These are phyloP conservation scores for Artemisia argyi DNA, from an alignment of 129 eudicot species.

Conservation along the genomic window DNA sequence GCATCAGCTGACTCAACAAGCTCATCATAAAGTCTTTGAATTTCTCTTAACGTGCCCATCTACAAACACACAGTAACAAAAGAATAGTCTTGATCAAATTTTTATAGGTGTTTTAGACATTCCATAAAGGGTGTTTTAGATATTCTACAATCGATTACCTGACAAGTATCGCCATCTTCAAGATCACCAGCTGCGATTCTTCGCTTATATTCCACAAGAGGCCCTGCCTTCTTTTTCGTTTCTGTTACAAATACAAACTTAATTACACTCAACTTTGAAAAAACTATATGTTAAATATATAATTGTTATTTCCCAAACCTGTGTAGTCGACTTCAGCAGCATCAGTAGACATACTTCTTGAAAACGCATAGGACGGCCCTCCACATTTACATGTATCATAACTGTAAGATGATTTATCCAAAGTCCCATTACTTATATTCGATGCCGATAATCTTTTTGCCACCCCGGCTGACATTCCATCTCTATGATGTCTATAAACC, in stretches of 20 bases:
- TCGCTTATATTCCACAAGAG: constrained; percentile 81
- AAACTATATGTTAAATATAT: not conserved
- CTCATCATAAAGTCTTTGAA: constrained; percentile 90
- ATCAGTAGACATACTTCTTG: constrained; percentile 46
- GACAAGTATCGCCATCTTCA: constrained; percentile 77
- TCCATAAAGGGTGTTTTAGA: not conserved
- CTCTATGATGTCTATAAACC: constrained; percentile 34
- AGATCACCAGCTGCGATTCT: constrained; percentile 87
- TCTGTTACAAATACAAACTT: constrained; percentile 31
- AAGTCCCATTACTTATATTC: constrained; percentile 24
- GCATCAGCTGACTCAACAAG: constrained; percentile 76
- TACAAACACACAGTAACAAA: constrained; percentile 34
- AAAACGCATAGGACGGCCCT: constrained; percentile 31
- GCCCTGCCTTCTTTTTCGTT: constrained; percentile 50
- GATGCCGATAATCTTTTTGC: constrained; percentile 27
- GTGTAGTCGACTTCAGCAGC: constrained; percentile 36
- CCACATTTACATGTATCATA: constrained; percentile 28
- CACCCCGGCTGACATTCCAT: constrained; percentile 14
- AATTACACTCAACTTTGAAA: not conserved
- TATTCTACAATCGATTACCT: constrained; percentile 46
- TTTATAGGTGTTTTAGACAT: not conserved
- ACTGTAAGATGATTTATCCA: constrained; percentile 17
- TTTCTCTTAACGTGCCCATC: constrained; percentile 76
- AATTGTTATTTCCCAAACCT: constrained; percentile 32
- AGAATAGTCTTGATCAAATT: not conserved